Conservation (phyloP, 2,329 filamentous ascomycete species). For the Ilyonectria robusta region DNA sequence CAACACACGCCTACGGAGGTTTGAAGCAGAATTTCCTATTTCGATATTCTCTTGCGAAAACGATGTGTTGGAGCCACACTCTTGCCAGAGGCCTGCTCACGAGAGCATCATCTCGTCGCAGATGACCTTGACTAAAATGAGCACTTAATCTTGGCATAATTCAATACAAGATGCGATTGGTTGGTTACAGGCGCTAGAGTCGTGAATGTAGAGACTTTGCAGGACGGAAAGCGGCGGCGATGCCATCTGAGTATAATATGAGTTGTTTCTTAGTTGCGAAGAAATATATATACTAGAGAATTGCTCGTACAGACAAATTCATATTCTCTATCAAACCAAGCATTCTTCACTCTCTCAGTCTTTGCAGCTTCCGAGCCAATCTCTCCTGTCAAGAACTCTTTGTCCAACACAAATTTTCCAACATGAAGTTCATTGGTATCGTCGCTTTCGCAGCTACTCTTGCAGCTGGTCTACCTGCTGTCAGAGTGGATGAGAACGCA, state of each 20-base stretch:
- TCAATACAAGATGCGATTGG: background rate
- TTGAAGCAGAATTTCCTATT: background rate
- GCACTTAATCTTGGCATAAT: background rate
- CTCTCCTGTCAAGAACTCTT: background rate
- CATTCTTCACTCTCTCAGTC: background rate
- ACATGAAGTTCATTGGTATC: constrained; percentile 18
- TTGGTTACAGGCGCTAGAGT: background rate
- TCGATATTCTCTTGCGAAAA: background rate
- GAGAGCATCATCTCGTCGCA: background rate
- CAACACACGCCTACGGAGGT: background rate
- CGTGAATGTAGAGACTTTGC: background rate
- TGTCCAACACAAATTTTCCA: background rate
- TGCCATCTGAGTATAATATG: background rate
- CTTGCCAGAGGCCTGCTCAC: background rate
- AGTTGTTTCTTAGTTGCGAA: background rate
- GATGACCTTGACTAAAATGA: background rate
- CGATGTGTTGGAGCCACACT: background rate
- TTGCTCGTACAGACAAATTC: background rate
- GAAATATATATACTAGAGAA: background rate
- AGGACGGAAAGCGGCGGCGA: background rate
- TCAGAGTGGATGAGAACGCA: background rate
- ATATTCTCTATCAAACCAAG: background rate
- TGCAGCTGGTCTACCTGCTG: background rate
- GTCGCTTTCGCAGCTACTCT: constrained; percentile 5
- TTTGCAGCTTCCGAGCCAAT: background rate